Evolutionary conservation across 495 filamentous ascomycete species (phyloP), one percentile per base, ranked within the genome.

Genomic region (Xylaria castorea): DNA sequence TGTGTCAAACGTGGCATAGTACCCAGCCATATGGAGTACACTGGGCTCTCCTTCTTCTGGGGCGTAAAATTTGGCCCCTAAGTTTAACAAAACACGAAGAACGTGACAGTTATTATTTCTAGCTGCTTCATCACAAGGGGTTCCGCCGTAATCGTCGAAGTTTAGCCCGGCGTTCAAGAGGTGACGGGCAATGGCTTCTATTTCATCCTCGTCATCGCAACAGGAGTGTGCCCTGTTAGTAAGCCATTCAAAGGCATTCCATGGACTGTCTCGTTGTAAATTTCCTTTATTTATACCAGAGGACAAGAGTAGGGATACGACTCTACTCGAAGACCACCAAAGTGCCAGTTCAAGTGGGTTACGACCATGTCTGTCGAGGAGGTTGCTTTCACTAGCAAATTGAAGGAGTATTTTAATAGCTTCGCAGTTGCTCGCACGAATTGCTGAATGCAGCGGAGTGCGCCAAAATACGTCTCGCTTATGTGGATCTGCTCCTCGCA

Each of bases 81-180:
- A 38, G 3, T 61, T 61, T 38, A 61, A 36, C 16, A 60, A 32
- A 60, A 60, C 57, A 8, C 60, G 20, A 62, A 62, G 34, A 22
- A 6, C 6, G 34, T 18, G 14, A 38, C 8, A 62, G 5, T 42
- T 11, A 27, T 40, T 34, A 2, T 6, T 1, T 3, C 1, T 14
- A 1, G 25, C 36, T 40, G 36, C 36, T 25, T 3, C 0, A 1
- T 40, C 36, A 3, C 32, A 62, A 22, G 20, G 34, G 2, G 0
- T 12, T 25, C 60, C 34, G 5, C 36, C 60, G 14, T 12, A 22
- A 16, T 38, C 36, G 36, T 62, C 36, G 11, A 62, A 60, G 8
- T 60, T 36, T 20, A 32, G 20, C 30, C 57, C 57, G 20, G 14
- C 30, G 18, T 60, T 60, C 2, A 60, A 18, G 32, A 60, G 57